Conservation (phyloP, 306 rosid genomes). For the Fagus crenata region DNA sequence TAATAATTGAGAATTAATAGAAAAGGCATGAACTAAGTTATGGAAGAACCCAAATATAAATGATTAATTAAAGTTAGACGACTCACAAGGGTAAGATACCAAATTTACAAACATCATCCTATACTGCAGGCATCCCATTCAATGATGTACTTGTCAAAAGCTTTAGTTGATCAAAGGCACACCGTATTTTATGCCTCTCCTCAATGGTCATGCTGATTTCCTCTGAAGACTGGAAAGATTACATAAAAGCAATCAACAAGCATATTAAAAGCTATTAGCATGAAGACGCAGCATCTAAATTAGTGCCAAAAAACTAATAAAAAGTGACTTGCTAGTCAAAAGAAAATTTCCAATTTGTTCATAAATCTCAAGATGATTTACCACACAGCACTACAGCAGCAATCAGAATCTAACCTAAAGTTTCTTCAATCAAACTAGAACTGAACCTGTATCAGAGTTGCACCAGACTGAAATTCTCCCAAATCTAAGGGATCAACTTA, state of each 20-base stretch:
- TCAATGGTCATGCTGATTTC: constrained; percentile 44
- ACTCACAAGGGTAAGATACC: constrained; percentile 31
- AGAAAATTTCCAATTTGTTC: background rate
- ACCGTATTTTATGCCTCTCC: constrained; percentile 47
- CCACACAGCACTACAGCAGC: background rate
- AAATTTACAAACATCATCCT: constrained; percentile 16
- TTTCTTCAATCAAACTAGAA: background rate
- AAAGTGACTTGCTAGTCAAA: constrained; percentile 1
- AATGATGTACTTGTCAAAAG: constrained; percentile 21
- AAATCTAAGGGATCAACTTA: background rate
- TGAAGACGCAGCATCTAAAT: constrained; percentile 5
- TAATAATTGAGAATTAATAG: background rate
- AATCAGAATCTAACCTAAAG: background rate
- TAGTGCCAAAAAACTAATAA: constrained; percentile 8
- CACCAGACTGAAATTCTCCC: background rate
- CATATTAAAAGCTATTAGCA: background rate
- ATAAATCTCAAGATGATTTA: background rate
- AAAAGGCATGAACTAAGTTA: background rate
- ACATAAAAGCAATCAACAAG: constrained; percentile 5
- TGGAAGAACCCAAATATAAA: background rate
- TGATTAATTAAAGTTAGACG: background rate
- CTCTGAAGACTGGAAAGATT: constrained; percentile 49
- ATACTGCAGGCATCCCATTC: constrained; percentile 10
- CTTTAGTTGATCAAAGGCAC: constrained; percentile 43
- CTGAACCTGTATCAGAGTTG: background rate